Conservation (phyloP, 1,139 yeast species). For the Kluyveromyces sp. region DNA sequence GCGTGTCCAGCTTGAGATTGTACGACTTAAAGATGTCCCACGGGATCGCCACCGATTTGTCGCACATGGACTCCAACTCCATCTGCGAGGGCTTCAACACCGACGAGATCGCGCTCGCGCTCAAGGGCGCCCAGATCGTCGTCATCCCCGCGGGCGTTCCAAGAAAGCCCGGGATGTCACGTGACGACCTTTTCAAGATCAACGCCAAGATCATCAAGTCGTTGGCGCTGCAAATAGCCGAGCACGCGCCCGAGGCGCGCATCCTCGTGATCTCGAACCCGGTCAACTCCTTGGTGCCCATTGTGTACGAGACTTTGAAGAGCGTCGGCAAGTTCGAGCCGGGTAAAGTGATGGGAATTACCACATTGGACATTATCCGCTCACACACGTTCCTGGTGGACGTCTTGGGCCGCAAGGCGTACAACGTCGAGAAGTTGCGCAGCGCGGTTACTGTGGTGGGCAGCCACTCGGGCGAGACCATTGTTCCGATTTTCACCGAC, state of each 20-base stretch:
- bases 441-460: constrained; percentile 58
- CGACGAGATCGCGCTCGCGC: constrained; percentile 42
- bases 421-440: constrained; percentile 31
- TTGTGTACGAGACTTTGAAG: constrained; percentile 64
- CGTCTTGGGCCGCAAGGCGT: constrained; percentile 20
- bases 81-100: constrained; percentile 35
- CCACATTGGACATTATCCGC: constrained; percentile 63
- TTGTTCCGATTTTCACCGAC: constrained; percentile 45
- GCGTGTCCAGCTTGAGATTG: constrained; percentile 48
- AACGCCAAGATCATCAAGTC: constrained; percentile 62
- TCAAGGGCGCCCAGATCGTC: constrained; percentile 50
- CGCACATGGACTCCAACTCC: constrained; percentile 54
- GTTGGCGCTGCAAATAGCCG: constrained; percentile 52
- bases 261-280: constrained; percentile 67
- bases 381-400: constrained; percentile 58
- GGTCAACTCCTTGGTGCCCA: constrained; percentile 68
- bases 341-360: constrained; percentile 60
- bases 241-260: constrained; percentile 52
- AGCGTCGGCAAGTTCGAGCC: constrained; percentile 45
- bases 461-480: constrained; percentile 73
- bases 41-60: constrained; percentile 69
- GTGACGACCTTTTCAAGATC: constrained; percentile 68
- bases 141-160: constrained; percentile 81
- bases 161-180: constrained; percentile 73
- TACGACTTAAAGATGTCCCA: constrained; percentile 61